Conservation (phyloP, 345 rosid species). For the Bruguiera gymnorhiza region DNA sequence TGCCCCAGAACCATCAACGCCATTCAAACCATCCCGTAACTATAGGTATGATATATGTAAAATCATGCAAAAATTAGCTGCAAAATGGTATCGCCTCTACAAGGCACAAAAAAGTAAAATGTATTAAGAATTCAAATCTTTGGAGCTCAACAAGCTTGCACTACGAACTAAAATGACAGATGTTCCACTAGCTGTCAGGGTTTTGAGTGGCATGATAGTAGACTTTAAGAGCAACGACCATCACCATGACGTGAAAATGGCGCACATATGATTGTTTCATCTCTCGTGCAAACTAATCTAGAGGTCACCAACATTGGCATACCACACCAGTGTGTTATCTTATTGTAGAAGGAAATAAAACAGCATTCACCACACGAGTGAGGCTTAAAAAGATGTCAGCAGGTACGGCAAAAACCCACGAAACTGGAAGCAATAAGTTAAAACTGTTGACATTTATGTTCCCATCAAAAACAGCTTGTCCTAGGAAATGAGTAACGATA, state of each 20-base stretch:
- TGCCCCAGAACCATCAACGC: slow-evolving; percentile 51
- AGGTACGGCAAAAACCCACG: neutral
- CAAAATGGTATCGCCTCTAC: neutral
- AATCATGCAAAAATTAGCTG: neutral
- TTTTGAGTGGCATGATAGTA: no score
- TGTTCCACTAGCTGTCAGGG: neutral
- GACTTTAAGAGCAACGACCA: neutral
- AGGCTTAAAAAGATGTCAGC: neutral
- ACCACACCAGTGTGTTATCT: neutral
- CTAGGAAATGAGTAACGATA: slow-evolving; percentile 80
- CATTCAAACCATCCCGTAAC: neutral
- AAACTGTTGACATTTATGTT: slow-evolving; percentile 83
- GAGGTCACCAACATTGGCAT: neutral
- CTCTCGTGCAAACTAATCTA: neutral
- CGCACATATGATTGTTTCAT: neutral
- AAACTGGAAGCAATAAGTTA: slow-evolving; percentile 2
- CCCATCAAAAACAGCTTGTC: slow-evolving; percentile 96
- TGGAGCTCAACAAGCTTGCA: neutral
- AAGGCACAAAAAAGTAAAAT: neutral
- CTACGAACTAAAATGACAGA: neutral
- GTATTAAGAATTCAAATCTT: neutral
- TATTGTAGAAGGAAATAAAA: neutral
- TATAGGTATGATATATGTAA: neutral
- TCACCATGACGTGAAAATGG: neutral
- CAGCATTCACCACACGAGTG: neutral